A percentile compares a stretch with the other conserved stretches of the same genome.
These are phyloP conservation scores for Alopecurus myosuroides DNA, from an alignment of 176 grass and related monocot species.

Conservation along the genomic window DNA sequence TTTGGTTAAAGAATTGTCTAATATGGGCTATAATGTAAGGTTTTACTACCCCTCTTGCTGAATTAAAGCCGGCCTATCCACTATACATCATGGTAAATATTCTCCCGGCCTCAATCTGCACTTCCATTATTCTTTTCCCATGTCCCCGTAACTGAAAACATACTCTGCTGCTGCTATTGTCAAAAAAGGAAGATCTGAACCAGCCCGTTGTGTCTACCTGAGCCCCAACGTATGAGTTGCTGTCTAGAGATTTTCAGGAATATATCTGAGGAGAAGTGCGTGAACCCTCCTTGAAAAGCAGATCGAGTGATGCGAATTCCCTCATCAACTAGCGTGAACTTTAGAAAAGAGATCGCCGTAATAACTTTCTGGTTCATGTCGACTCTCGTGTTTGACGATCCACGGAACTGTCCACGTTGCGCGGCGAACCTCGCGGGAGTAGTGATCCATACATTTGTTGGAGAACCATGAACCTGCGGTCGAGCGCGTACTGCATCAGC, in stretches of 20 bases:
- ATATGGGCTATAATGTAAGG: too few relatives aligned
- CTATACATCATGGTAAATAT: too few relatives aligned
- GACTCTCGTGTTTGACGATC: neutral
- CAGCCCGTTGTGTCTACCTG: neutral
- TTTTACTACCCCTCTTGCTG: too few relatives aligned
- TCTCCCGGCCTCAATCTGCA: too few relatives aligned
- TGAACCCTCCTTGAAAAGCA: neutral
- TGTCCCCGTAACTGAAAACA: neutral
- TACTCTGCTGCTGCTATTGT: neutral
- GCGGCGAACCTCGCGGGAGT: neutral
- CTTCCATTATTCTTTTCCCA: too few relatives aligned
- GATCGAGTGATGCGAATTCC: neutral
- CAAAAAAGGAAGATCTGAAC: neutral
- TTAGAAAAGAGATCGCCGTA: conserved; percentile 3
- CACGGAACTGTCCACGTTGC: neutral
- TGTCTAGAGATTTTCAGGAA: neutral
- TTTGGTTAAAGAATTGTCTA: too few relatives aligned
- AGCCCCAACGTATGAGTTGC: neutral
- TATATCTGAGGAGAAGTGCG: neutral
- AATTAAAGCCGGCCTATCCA: too few relatives aligned
- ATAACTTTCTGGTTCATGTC: neutral
- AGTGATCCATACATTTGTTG: neutral
- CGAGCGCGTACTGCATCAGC: neutral
- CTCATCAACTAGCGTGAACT: neutral
- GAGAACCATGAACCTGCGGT: neutral